phyloP scores from a whole-genome alignment of 2,329 filamentous ascomycete genomes.

The Verticillium albo-atrum region DNA sequence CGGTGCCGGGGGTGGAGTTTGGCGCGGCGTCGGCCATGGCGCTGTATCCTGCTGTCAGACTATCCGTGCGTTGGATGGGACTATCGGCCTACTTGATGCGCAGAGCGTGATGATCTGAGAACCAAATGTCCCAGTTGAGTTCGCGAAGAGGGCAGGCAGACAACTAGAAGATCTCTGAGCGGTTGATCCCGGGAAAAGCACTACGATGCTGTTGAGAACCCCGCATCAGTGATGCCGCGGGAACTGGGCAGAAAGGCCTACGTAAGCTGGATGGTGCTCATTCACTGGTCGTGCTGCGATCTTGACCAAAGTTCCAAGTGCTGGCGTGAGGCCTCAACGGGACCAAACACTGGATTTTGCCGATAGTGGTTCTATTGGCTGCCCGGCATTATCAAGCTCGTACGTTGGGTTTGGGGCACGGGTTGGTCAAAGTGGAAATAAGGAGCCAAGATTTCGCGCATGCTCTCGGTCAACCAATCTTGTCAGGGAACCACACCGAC shows the following conservation, averaged over 20 bases:
- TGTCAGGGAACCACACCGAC: background rate
- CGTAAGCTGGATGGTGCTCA: background rate
- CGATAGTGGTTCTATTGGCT: background rate
- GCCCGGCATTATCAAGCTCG: background rate
- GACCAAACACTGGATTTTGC: background rate
- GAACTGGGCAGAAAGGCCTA: background rate
- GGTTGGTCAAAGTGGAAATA: background rate
- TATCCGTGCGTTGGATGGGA: background rate
- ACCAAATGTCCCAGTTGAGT: too few species aligned
- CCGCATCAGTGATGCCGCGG: background rate
- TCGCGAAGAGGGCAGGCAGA: too few species aligned
- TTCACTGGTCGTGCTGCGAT: background rate
- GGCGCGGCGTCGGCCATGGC: background rate
- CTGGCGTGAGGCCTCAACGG: background rate
- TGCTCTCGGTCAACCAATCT: background rate
- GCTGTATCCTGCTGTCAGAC: background rate
- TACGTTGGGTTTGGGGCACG: background rate
- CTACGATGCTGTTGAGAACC: background rate
- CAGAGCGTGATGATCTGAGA: background rate
- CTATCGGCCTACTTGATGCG: background rate
- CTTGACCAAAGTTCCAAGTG: background rate
- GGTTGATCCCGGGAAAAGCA: background rate
- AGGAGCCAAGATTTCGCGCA: background rate
- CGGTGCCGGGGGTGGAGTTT: background rate
- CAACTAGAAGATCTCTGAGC: too few species aligned